Conservation (phyloP, 1,284 basidiomycete genomes). For the Chiua sp. region DNA sequence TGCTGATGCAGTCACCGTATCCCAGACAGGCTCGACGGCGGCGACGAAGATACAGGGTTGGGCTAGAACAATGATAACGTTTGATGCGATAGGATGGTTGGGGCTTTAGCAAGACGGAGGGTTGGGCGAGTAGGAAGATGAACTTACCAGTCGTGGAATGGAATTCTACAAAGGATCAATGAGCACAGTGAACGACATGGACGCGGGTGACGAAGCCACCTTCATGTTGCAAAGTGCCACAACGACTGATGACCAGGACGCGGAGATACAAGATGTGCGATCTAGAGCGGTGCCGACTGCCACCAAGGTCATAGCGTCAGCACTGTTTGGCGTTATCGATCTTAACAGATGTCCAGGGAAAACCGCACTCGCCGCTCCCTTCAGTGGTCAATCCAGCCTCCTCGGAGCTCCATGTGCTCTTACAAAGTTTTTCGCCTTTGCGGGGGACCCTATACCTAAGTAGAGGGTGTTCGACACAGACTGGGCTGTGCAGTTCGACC, state of each 20-base stretch:
- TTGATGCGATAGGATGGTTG: slow-evolving; percentile 20
- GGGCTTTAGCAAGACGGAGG: slow-evolving; percentile 41
- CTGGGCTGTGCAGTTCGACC: slow-evolving; percentile 47
- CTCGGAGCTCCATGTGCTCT: slow-evolving; percentile 59
- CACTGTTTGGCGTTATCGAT: slow-evolving; percentile 26
- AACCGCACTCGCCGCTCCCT: slow-evolving; percentile 36
- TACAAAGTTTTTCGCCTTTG: slow-evolving; percentile 56
- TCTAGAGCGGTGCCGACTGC: not conserved
- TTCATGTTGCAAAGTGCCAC: slow-evolving; percentile 10
- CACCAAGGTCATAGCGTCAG: too few species aligned
- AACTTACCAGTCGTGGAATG: slow-evolving; percentile 61
- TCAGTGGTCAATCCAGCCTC: slow-evolving; percentile 58
- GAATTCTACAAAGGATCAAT: too few species aligned
- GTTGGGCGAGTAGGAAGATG: slow-evolving; percentile 68
- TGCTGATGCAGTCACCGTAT: slow-evolving; percentile 17
- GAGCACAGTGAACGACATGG: too few species aligned
- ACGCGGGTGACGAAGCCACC: slow-evolving; percentile 40
- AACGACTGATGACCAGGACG: not conserved
- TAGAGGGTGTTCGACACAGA: slow-evolving; percentile 35
- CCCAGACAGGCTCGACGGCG: slow-evolving; percentile 8
- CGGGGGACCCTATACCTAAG: slow-evolving; percentile 47
- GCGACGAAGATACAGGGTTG: slow-evolving; percentile 4
- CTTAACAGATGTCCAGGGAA: slow-evolving; percentile 30
- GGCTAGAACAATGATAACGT: not conserved
- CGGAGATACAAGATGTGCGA: slow-evolving; percentile 2